Base-by-base conservation (phyloP, 1,284 basidiomycete genomes). In the Papiliotrema nemorosa region DNA sequence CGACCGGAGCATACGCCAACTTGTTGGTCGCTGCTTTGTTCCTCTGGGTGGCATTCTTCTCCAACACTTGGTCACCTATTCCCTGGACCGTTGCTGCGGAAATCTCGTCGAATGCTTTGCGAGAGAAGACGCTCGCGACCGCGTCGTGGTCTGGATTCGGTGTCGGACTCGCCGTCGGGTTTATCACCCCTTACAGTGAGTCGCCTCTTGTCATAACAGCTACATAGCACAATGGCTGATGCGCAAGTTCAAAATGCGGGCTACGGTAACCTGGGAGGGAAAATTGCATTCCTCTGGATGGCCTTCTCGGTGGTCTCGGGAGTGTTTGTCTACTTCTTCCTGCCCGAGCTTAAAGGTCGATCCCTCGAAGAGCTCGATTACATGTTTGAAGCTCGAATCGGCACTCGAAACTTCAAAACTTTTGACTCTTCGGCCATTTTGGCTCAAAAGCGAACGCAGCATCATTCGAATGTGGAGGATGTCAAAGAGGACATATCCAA, bases 41-140 rank as follows among this genome's bases (percentile, higher is more conserved):
- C 49, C 14, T 54, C 21, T 55, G 48, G 46, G 36, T 58, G 20
- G 45, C 33, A 29, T 44, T 46, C 27, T 55, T 55, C 51, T 21
- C 50, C 47, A 43, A 47, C 44, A 53, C 54, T 39, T 57, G 55
- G 48, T 46, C 49, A 26, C 25, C 34, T 42, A 47, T 57, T 21
- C 52, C 54, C 25, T 61, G 54, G 52, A 54, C 47, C 9, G 44
- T 54, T 18, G 43, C 53, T 16, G 53, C 58, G 26, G 59, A 60
- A 38, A 43, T 57, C 18, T 16, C 56, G 13, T 42, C 51, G 18
- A 37, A 24, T 31, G 50, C 33, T n/a, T 43, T 55, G 10, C 54
- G 59, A 25, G 53, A 58, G 24, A 55, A 49, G 29, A 53, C 53
- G 5, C 39, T 60, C 12, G 49, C 50, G 27, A 13, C 54, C 12